Percentiles rank a stretch among this genome's conserved stretches.
These are phyloP conservation scores for Malassezia slooffiae DNA, from an alignment of 1,284 basidiomycete genomes.

Conservation along the genomic window DNA sequence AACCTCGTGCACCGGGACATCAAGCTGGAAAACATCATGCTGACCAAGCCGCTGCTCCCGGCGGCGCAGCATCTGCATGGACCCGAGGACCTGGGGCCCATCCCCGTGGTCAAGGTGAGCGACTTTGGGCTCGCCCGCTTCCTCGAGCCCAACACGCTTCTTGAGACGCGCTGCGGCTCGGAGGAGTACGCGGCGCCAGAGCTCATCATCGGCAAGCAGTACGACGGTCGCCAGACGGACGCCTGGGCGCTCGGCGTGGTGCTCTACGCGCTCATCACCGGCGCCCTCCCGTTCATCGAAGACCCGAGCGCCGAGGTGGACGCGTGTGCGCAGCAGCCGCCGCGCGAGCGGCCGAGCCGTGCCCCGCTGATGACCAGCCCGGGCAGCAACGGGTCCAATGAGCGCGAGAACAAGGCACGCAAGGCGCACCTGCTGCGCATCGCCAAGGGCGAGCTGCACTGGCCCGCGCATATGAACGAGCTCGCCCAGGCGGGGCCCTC, in stretches of 20 bases:
- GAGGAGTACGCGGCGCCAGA: conserved; percentile 87
- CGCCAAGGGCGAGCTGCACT: conserved; percentile 43
- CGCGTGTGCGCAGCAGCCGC: not conserved
- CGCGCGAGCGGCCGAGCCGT: conserved; percentile 8
- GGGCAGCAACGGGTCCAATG: conserved; percentile 11
- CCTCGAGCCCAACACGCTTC: conserved; percentile 61
- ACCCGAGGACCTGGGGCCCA: conserved; percentile 42
- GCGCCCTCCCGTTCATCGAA: conserved; percentile 51
- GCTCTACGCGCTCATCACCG: conserved; percentile 61
- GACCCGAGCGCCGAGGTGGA: conserved; percentile 15
- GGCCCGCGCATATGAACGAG: conserved; percentile 47
- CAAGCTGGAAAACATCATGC: conserved; percentile 64
- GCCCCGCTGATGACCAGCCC: not conserved
- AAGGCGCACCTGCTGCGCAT: conserved; percentile 41
- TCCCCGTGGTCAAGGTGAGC: conserved; percentile 69
- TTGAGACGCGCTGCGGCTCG: conserved; percentile 77
- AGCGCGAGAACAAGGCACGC: conserved; percentile 26
- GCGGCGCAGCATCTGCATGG: conserved; percentile 9
- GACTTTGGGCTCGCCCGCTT: conserved; percentile 85
- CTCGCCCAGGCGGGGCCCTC: conserved; percentile 16
- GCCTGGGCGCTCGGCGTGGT: conserved; percentile 81
- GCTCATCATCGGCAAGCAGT: conserved; percentile 63
- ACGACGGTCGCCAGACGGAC: conserved; percentile 78
- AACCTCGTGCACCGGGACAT: conserved; percentile 82
- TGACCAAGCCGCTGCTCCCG: conserved; percentile 27